phyloP scores from a whole-genome alignment of 2,329 filamentous ascomycete genomes.

The Trichophyton benhamiae region DNA sequence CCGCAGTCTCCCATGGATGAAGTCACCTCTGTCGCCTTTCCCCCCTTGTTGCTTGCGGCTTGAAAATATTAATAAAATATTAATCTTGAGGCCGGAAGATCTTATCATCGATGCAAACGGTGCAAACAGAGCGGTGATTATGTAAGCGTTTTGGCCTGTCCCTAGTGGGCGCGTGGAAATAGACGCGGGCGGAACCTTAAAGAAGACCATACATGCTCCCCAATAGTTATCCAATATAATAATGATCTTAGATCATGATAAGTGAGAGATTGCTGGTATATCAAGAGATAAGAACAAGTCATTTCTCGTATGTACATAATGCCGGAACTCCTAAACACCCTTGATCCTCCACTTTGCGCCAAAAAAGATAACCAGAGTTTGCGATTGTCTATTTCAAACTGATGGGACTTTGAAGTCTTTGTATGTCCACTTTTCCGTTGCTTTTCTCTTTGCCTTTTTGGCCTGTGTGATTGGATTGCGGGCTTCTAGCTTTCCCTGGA shows the following conservation, averaged over 20 bases:
- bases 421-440: constrained; percentile 93
- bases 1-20: not conserved
- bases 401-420: constrained; percentile 66
- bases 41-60: not conserved
- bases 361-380: not conserved
- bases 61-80: not conserved
- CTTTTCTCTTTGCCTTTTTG: constrained; percentile 68
- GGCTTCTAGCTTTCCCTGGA: constrained; percentile 79
- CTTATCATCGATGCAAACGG: not conserved
- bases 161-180: not conserved
- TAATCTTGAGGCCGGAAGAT: not conserved
- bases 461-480: constrained; percentile 65
- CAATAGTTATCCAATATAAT: no score
- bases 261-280: no score
- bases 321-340: not conserved
- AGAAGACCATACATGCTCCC: no score
- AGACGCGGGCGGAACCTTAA: not conserved
- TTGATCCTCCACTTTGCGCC: not conserved
- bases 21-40: not conserved
- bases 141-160: not conserved
- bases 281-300: not conserved
- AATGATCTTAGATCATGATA: no score
- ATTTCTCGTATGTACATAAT: not conserved
- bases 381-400: not conserved
- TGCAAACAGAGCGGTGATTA: not conserved